phyloP scores from a whole-genome alignment of 2,329 filamentous ascomycete species.

The Laburnicola sp. region DNA sequence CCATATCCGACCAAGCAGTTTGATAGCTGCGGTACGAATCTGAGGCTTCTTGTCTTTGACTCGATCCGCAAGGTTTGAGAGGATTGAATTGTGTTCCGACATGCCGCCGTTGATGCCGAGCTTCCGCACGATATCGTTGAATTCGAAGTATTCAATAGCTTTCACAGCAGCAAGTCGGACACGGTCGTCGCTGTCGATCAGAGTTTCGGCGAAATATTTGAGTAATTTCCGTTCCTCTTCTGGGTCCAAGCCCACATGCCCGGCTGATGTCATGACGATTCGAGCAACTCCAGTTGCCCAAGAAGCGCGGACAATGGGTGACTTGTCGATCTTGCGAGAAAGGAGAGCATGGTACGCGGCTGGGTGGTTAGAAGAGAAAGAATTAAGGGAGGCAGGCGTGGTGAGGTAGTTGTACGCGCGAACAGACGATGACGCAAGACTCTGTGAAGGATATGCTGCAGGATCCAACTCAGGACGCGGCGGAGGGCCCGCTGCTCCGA shows the following conservation, averaged over 20 bases:
- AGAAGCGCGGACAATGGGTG: constrained; percentile 74
- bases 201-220: constrained; percentile 73
- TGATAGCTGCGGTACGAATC: constrained; percentile 86
- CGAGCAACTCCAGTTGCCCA: constrained; percentile 85
- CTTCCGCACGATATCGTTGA: constrained; percentile 79
- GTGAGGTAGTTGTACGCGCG: constrained; percentile 65
- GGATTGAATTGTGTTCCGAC: constrained; percentile 73
- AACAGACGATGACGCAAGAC: constrained; percentile 48
- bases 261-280: constrained; percentile 88
- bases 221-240: constrained; percentile 80
- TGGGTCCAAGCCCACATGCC: constrained; percentile 81
- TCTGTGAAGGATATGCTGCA: constrained; percentile 78
- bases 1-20: constrained; percentile 83
- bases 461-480: constrained; percentile 74
- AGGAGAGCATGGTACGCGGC: constrained; percentile 82
- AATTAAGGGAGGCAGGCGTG: constrained; percentile 82
- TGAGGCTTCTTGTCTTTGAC: constrained; percentile 81
- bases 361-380: constrained; percentile 81
- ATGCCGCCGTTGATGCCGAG: constrained; percentile 76
- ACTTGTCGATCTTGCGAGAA: constrained; percentile 84
- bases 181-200: constrained; percentile 86
- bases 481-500: constrained; percentile 86
- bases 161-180: constrained; percentile 89
- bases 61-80: constrained; percentile 81
- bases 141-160: constrained; percentile 77